Evolutionary conservation across 345 rosid species (phyloP).

Genomic region (Camelina hispida): DNA sequence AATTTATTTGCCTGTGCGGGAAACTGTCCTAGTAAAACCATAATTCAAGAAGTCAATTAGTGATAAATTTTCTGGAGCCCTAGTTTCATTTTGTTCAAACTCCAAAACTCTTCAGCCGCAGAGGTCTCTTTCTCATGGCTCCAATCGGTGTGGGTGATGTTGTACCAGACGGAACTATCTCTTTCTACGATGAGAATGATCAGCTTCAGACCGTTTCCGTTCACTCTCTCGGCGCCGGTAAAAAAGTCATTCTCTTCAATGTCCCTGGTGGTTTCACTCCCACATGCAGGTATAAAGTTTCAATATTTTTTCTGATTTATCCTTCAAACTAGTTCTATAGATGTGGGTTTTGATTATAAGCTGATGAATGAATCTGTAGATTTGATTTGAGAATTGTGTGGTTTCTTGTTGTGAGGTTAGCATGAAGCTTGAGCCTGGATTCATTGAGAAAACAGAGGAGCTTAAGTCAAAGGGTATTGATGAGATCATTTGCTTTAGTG

Average conservation of each 20-base stretch:
- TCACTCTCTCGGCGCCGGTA: slow-evolving; percentile 86
- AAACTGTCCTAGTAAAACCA: too few relatives aligned
- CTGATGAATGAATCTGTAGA: slow-evolving; percentile 11
- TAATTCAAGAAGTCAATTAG: too few relatives aligned
- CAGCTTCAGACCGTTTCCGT: slow-evolving; percentile 76
- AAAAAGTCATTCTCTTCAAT: slow-evolving; percentile 79
- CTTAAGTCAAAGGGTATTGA: slow-evolving; percentile 81
- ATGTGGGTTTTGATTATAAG: background rate
- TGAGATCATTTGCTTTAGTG: slow-evolving; percentile 84
- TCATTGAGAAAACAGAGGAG: slow-evolving; percentile 84
- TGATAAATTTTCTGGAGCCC: background rate
- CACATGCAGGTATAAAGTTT: slow-evolving; percentile 77
- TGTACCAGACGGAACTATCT: slow-evolving; percentile 79
- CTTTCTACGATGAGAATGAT: slow-evolving; percentile 85
- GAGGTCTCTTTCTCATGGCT: slow-evolving; percentile 57
- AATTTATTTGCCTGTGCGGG: too few relatives aligned
- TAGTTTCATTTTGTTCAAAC: background rate
- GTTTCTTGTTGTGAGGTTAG: slow-evolving; percentile 42
- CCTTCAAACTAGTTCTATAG: background rate
- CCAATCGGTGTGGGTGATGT: slow-evolving; percentile 77
- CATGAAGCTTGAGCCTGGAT: slow-evolving; percentile 94
- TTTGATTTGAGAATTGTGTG: background rate
- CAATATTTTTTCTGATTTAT: background rate
- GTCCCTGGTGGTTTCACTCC: slow-evolving; percentile 99
- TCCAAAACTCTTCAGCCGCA: background rate